phyloP scores from a whole-genome alignment of 2,329 filamentous ascomycete genomes.

The Colletotrichum sp. region DNA sequence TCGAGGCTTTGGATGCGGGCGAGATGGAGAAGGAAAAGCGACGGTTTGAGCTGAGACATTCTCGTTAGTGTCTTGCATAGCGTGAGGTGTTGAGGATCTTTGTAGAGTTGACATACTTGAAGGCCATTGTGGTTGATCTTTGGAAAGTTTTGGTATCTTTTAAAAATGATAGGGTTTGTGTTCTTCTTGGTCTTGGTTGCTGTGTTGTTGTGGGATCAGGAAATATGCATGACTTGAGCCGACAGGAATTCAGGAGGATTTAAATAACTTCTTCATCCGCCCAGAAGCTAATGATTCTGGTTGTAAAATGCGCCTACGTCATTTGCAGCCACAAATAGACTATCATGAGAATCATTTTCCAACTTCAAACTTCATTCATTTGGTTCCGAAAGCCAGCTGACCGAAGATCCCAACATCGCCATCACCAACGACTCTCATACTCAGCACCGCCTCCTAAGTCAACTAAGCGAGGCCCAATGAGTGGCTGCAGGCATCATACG shows the following conservation, averaged over 20 bases:
- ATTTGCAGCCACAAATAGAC: neutral
- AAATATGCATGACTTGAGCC: neutral
- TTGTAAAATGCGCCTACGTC: neutral
- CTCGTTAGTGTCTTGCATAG: neutral
- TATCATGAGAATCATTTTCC: neutral
- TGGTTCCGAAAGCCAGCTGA: neutral
- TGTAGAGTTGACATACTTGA: neutral
- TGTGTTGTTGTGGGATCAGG: neutral
- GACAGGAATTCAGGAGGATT: neutral
- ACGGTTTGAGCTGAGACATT: neutral
- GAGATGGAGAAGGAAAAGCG: slow-evolving; percentile 11
- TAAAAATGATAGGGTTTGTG: neutral
- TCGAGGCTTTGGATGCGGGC: slow-evolving; percentile 6
- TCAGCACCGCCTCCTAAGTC: neutral
- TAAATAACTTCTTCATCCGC: neutral
- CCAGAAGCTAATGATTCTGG: neutral
- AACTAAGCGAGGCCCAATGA: neutral
- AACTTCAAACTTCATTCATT: neutral
- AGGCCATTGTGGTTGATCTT: neutral
- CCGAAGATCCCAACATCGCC: neutral
- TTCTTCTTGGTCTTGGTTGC: neutral
- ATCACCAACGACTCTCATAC: neutral
- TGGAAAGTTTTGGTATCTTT: neutral
- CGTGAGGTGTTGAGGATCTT: neutral
- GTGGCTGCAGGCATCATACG: neutral